These are phyloP conservation scores for Coniochaeta sp. DNA, from an alignment of 2,329 filamentous ascomycete genomes.

Conservation along the genomic window DNA sequence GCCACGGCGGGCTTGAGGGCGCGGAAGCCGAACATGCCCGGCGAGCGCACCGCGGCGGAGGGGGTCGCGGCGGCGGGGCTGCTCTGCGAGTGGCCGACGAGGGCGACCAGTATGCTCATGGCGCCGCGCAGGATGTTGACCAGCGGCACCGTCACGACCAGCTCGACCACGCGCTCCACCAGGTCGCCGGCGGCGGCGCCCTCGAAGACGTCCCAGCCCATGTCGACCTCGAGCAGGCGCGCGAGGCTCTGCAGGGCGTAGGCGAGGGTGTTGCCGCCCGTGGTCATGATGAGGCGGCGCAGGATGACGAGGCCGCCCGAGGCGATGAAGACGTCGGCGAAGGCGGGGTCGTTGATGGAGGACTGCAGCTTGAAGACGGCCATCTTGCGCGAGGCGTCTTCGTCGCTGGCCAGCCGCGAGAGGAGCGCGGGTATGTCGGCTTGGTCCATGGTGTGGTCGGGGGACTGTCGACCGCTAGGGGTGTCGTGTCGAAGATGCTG, in stretches of 20 bases:
- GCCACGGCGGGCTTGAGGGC: conserved; percentile 88
- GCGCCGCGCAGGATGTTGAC: conserved; percentile 96
- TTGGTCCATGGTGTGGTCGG: conserved; percentile 47
- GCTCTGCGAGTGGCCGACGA: conserved; percentile 77
- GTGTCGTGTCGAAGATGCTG: neutral
- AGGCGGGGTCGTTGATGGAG: conserved; percentile 91
- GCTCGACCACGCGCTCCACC: conserved; percentile 72
- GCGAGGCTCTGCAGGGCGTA: conserved; percentile 89
- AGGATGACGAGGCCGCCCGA: conserved; percentile 79
- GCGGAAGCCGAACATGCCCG: conserved; percentile 75
- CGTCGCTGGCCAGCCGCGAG: conserved; percentile 56
- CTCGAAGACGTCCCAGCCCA: conserved; percentile 90
- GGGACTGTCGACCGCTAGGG: neutral
- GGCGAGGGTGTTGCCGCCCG: conserved; percentile 88
- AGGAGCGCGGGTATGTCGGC: conserved; percentile 60
- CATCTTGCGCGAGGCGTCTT: conserved; percentile 96
- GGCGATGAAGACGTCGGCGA: conserved; percentile 92
- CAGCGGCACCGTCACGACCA: conserved; percentile 89
- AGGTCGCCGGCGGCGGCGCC: conserved; percentile 55
- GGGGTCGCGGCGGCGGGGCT: conserved; percentile 15
- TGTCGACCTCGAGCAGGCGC: conserved; percentile 86
- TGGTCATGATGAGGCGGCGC: conserved; percentile 73
- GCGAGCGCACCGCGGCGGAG: conserved; percentile 23
- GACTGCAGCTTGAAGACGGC: conserved; percentile 96
- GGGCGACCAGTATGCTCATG: conserved; percentile 91